Evolutionary conservation across 164 flowering plant genomes (phyloP).

Genomic region (Nelumbo lutea): DNA sequence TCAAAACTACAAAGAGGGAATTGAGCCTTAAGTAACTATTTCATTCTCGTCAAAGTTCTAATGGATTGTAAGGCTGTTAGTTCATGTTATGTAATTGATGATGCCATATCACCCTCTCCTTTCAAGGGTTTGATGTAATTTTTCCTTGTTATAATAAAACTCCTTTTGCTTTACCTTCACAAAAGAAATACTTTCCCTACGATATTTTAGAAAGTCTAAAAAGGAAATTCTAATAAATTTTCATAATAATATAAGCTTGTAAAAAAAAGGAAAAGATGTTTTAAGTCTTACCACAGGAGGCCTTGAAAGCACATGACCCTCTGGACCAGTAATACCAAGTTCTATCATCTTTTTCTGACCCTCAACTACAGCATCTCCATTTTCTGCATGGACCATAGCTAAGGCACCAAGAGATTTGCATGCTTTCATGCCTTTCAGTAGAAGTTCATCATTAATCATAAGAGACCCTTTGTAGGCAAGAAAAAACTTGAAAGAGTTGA

Average conservation of each 20-base stretch:
- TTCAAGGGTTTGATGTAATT: too few species aligned
- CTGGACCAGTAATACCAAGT: constrained; percentile 95
- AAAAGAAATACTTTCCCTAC: too few species aligned
- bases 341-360: constrained; percentile 89
- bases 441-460: constrained; percentile 77
- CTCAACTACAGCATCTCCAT: constrained; percentile 93
- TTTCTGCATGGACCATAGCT: constrained; percentile 99
- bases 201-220: not conserved
- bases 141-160: too few species aligned
- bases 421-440: constrained; percentile 71
- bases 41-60: too few species aligned
- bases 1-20: too few species aligned
- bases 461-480: constrained; percentile 79
- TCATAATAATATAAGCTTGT: not conserved
- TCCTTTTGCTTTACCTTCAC: too few species aligned
- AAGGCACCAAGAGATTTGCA: constrained; percentile 98
- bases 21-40: too few species aligned
- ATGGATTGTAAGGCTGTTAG: too few species aligned
- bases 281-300: constrained; percentile 69
- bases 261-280: not conserved
- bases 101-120: too few species aligned
- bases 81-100: too few species aligned
- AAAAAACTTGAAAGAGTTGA: constrained; percentile 96
- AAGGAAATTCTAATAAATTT: not conserved
- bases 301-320: constrained; percentile 96